Evolutionary conservation across 305 asterid genomes (phyloP).

Genomic region (Caryopteris hybrid): DNA sequence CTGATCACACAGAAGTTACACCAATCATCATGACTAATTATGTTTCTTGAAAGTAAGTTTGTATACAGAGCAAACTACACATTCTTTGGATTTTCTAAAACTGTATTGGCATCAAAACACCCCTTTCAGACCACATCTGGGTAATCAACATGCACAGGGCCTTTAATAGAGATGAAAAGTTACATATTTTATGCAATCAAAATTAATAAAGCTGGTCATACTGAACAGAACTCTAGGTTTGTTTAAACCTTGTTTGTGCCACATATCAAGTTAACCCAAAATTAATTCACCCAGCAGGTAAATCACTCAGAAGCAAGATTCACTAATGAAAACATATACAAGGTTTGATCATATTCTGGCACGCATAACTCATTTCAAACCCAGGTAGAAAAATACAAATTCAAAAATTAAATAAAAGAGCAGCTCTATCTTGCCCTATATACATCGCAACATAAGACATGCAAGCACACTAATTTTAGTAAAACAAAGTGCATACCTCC

Average conservation of each 20-base stretch:
- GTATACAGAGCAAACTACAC: background rate
- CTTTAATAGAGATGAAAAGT: background rate
- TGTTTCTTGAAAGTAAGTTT: background rate
- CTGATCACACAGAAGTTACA: background rate
- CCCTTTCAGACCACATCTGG: background rate
- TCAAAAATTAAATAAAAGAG: background rate
- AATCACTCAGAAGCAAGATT: background rate
- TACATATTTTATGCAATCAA: background rate
- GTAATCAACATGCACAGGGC: background rate
- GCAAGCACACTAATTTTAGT: background rate
- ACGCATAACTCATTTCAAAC: background rate
- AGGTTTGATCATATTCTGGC: background rate
- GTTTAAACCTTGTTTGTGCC: background rate
- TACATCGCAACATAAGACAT: background rate
- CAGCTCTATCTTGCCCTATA: background rate
- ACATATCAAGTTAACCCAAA: background rate
- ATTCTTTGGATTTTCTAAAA: background rate
- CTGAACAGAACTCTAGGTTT: background rate
- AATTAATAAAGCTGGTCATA: no score
- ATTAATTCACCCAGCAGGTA: background rate
- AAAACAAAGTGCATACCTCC: slow-evolving; percentile 26
- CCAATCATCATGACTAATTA: background rate
- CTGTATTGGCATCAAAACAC: background rate
- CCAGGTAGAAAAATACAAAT: background rate
- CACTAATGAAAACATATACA: background rate